Percentiles rank a stretch among this genome's conserved stretches.
These are phyloP conservation scores for Biscogniauxia sp. DNA, from an alignment of 2,329 filamentous ascomycete species.

Conservation along the genomic window DNA sequence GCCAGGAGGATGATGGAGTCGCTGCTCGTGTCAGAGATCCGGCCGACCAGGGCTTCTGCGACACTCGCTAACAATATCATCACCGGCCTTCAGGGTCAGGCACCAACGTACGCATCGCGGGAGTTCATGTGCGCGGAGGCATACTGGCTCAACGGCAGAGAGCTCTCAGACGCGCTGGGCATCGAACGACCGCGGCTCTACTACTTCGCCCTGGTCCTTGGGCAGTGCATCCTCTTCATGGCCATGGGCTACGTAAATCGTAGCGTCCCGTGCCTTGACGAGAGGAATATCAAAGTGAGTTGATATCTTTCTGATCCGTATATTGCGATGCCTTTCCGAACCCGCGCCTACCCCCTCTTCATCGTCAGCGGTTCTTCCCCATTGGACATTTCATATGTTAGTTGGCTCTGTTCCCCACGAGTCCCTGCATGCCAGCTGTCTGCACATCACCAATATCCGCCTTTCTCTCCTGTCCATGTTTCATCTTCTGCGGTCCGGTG, in stretches of 20 bases:
- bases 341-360: not conserved
- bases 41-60: slow-evolving; percentile 60
- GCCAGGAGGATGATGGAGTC: slow-evolving; percentile 67
- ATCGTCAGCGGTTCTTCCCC: not conserved
- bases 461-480: not conserved
- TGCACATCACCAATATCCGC: not conserved
- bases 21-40: slow-evolving; percentile 63
- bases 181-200: slow-evolving; percentile 55
- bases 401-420: not conserved
- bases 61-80: slow-evolving; percentile 75
- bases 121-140: slow-evolving; percentile 67
- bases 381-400: not conserved
- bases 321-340: not conserved
- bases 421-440: not conserved
- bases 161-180: slow-evolving; percentile 58
- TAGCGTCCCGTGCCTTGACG: slow-evolving; percentile 38
- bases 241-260: slow-evolving; percentile 46
- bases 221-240: slow-evolving; percentile 67
- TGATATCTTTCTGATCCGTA: not conserved
- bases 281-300: slow-evolving; percentile 48
- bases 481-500: not conserved
- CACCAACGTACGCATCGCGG: slow-evolving; percentile 63
- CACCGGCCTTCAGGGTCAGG: slow-evolving; percentile 60
- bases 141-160: slow-evolving; percentile 67
- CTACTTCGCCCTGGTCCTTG: slow-evolving; percentile 58